Evolutionary conservation across 495 filamentous ascomycete genomes (phyloP).

Genomic region (Bathelium albidoporum): DNA sequence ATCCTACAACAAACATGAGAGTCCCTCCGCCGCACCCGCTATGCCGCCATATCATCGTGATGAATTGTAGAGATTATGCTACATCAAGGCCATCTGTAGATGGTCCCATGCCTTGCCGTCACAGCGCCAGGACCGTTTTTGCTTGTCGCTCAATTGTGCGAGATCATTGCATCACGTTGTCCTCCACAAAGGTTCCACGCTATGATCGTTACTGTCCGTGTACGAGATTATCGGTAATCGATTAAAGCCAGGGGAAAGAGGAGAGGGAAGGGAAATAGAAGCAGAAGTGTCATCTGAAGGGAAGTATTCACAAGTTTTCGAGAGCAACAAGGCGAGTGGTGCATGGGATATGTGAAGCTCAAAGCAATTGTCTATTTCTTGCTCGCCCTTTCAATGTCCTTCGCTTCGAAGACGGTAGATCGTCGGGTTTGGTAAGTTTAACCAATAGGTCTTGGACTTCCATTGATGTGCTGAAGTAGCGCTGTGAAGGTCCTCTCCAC

Average conservation of each 20-base stretch:
- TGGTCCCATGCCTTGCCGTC: not conserved
- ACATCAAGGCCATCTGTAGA: conserved; percentile 3
- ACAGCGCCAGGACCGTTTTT: not conserved
- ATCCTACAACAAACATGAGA: not conserved
- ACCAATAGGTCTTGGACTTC: conserved; percentile 12
- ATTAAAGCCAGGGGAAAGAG: not conserved
- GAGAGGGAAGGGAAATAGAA: not conserved
- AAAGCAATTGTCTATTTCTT: not conserved
- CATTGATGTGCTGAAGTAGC: conserved; percentile 33
- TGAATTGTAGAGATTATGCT: conserved; percentile 3
- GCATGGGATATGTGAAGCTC: too few relatives aligned
- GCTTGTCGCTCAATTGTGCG: not conserved
- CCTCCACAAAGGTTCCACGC: not conserved
- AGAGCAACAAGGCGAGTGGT: too few relatives aligned
- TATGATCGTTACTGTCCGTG: not conserved
- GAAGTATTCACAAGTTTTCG: not conserved
- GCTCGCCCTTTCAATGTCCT: not conserved
- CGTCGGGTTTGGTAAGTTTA: not conserved
- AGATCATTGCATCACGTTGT: not conserved
- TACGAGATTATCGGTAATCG: not conserved
- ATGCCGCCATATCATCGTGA: not conserved
- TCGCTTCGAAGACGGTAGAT: not conserved
- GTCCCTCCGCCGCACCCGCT: not conserved
- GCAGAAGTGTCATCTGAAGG: not conserved
- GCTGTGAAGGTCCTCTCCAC: conserved; percentile 35